A percentile compares a stretch with the other conserved stretches of the same genome.
Conservation (phyloP, 75 land plant genomes). For the Picea glauca region DNA sequence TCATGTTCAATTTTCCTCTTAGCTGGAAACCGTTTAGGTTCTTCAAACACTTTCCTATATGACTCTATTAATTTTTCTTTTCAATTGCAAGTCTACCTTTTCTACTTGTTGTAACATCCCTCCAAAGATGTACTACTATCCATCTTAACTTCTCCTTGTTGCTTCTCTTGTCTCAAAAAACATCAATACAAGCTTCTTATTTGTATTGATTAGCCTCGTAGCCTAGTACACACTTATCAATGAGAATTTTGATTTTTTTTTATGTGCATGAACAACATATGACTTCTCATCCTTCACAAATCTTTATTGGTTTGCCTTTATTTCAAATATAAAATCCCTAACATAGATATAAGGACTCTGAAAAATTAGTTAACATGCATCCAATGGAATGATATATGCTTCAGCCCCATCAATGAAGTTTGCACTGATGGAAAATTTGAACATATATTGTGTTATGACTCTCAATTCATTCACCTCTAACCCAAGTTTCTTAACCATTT, state of each 20-base stretch:
- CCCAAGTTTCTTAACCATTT: background rate
- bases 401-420: background rate
- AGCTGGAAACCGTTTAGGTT: too few species aligned
- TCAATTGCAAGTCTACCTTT: too few species aligned
- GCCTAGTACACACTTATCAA: background rate
- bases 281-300: background rate
- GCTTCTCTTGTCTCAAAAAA: background rate
- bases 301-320: background rate
- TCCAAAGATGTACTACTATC: too few species aligned
- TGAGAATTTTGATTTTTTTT: background rate
- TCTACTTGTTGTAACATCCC: too few species aligned
- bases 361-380: background rate
- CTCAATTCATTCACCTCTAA: background rate
- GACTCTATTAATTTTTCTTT: too few species aligned
- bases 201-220: background rate
- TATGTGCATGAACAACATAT: background rate
- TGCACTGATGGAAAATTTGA: background rate
- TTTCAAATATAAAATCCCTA: background rate
- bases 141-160: background rate
- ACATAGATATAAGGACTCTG: background rate
- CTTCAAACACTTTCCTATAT: too few species aligned
- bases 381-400: background rate
- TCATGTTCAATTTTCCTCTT: too few species aligned
- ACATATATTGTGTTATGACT: background rate
- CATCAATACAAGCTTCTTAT: background rate